Conservation (phyloP, 208 protist genomes). For the Herpetomonas samuelpessoai region DNA sequence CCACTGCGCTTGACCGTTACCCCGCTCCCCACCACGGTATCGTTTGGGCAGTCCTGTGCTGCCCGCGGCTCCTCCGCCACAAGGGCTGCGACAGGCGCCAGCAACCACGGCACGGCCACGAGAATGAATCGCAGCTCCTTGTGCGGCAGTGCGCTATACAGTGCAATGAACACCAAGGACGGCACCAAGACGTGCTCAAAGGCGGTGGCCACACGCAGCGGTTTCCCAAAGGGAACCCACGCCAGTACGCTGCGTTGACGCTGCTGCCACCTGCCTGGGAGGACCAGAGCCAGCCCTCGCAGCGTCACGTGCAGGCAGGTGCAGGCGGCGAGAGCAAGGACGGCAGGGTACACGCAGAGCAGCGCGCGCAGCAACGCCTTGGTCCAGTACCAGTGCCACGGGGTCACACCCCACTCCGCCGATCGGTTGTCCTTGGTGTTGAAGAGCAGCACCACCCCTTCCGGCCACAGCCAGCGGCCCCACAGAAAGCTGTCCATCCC, state of each 20-base stretch:
- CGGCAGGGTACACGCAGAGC: constrained; percentile 25
- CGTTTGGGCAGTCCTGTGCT: neutral
- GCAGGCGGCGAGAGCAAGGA: constrained; percentile 15
- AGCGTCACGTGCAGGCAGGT: neutral
- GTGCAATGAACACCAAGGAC: constrained; percentile 47
- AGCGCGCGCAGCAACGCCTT: constrained; percentile 77
- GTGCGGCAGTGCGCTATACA: constrained; percentile 90
- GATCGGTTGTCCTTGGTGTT: constrained; percentile 89
- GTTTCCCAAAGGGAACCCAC: neutral
- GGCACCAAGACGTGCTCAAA: constrained; percentile 23
- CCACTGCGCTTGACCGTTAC: too few relatives aligned
- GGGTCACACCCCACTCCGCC: constrained; percentile 73
- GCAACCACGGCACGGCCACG: constrained; percentile 81
- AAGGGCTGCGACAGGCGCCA: constrained; percentile 37
- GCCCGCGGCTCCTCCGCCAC: constrained; percentile 1
- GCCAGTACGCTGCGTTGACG: neutral
- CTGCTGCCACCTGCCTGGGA: too few relatives aligned
- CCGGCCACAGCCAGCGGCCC: constrained; percentile 84
- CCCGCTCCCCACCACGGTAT: neutral
- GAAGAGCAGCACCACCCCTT: constrained; percentile 88
- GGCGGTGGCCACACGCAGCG: constrained; percentile 2
- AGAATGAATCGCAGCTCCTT: constrained; percentile 96
- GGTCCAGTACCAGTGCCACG: constrained; percentile 87
- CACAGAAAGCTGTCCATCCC: constrained; percentile 87
- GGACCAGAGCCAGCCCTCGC: neutral